Conservation (phyloP, 2,329 filamentous ascomycete species). For the Fonsecaea erecta region DNA sequence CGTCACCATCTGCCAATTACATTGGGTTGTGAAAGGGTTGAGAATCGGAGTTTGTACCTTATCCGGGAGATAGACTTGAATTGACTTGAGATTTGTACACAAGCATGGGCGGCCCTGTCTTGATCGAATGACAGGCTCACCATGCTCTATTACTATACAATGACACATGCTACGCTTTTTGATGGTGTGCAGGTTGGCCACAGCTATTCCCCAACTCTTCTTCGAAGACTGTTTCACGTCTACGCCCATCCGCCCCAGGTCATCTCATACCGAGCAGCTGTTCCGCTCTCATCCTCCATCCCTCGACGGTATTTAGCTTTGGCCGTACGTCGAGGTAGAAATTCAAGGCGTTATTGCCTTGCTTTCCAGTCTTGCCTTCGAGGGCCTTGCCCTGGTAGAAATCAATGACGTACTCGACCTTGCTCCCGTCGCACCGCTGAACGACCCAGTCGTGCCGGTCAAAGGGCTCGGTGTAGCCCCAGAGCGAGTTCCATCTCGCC, state of each 20-base stretch:
- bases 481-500: conserved; percentile 67
- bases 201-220: not conserved
- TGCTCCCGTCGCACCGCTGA: conserved; percentile 75
- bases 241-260: conserved; percentile 2
- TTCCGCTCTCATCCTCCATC: conserved; percentile 61
- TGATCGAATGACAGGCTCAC: not conserved
- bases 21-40: not conserved
- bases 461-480: conserved; percentile 91
- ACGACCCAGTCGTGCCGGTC: conserved; percentile 98
- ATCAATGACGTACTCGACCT: conserved; percentile 95
- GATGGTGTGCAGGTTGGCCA: not conserved
- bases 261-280: conserved; percentile 42
- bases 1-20: not conserved
- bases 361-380: conserved; percentile 34
- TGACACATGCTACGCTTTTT: not conserved
- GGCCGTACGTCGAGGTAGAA: conserved; percentile 70
- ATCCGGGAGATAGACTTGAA: conserved; percentile 14
- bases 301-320: conserved; percentile 67
- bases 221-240: conserved; percentile 12
- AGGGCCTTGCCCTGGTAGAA: conserved; percentile 79
- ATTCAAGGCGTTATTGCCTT: conserved; percentile 53
- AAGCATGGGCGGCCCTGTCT: not conserved
- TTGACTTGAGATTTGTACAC: conserved; percentile 18
- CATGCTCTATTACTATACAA: not conserved
- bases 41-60: conserved; percentile 8